Base-by-base conservation (phyloP, 1,139 yeast genomes). In the Wickerhamomyces sp. region DNA sequence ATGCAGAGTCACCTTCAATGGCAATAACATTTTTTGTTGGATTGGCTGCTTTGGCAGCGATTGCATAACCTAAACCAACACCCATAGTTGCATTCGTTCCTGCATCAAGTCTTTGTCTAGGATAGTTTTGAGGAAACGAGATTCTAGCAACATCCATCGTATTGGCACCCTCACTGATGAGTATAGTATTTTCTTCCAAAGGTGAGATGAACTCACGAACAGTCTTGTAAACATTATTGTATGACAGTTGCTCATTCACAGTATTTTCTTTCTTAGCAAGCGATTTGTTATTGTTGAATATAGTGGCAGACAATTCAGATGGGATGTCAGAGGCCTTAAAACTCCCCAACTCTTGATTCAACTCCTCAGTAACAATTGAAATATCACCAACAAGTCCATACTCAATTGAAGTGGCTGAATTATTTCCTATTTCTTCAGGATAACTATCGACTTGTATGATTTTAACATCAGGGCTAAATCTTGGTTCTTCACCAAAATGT, bases 61-160 rank as follows among this genome's bases (percentile, higher is more conserved):
- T 75, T 1, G 84, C 82, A 54, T 81, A 81, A 0, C 84, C 41
- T 6, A 38, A 2, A 11, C 40, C 88, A 30, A 81, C 68, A 4
- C 88, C 88, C 88, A 82, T 81, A 0, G 87, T 81, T 1, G 86
- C 87, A 60, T 79, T 79, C 0, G 87, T 81, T 2, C 88, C 88
- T 3, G 86, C 85, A 54, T 81, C 88, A 26, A 81, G 62, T 31
- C 86, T 64, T 14, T 69, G 73, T 48, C 73, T 72, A 0, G 87
- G 82, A 6, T 54, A 52, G n/a, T 66, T 61, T 39, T 80, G 67
- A 6, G 79, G 76, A 59, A 81, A 81, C 0, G 83, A 73, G 7
- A 79, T 68, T 40, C 88, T 68, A 2, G 86, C 79, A 35, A 76
- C 68, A 54, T 81, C 88, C 87, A 81, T 81, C 1, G 87, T 79